Evolutionary conservation across 169 alveolate genomes (phyloP).

Genomic region (Plasmodium malariae): DNA sequence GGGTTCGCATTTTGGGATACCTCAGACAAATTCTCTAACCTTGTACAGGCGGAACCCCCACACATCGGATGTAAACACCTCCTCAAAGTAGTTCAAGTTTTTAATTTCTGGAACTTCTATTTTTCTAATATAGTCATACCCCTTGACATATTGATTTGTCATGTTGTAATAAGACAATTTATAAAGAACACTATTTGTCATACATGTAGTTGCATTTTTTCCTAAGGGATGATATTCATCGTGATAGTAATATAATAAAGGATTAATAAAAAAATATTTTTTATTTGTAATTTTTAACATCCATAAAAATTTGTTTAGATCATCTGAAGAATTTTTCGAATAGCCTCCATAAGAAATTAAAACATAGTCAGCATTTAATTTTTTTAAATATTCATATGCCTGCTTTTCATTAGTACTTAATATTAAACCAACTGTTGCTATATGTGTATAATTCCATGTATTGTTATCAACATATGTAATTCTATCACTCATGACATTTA

Average conservation of each 20-base stretch:
- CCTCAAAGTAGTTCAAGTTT: conserved; percentile 93
- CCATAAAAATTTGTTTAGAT: conserved; percentile 98
- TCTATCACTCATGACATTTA: conserved; percentile 96
- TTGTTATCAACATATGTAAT: conserved; percentile 98
- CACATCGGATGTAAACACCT: conserved; percentile 96
- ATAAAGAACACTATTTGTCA: conserved; percentile 95
- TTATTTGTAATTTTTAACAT: conserved; percentile 96
- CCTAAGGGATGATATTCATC: conserved; percentile 90
- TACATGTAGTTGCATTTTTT: conserved; percentile 91
- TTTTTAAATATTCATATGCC: conserved; percentile 93
- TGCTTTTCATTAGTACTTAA: conserved; percentile 93
- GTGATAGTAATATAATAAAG: conserved; percentile 33
- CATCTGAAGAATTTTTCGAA: conserved; percentile 97
- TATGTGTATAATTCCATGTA: conserved; percentile 98
- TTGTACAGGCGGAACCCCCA: conserved; percentile 98
- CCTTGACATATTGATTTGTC: conserved; percentile 90
- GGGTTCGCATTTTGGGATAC: no score
- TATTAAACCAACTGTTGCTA: conserved; percentile 97
- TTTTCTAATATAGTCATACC: conserved; percentile 94
- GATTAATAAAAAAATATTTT: conserved; percentile 81
- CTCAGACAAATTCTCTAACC: conserved; percentile 78
- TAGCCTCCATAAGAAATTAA: conserved; percentile 97
- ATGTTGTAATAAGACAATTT: conserved; percentile 94
- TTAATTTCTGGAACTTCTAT: conserved; percentile 85
- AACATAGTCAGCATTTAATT: conserved; percentile 96